Conservation (phyloP, 2,329 filamentous ascomycete species). For the Penicillium sp. region DNA sequence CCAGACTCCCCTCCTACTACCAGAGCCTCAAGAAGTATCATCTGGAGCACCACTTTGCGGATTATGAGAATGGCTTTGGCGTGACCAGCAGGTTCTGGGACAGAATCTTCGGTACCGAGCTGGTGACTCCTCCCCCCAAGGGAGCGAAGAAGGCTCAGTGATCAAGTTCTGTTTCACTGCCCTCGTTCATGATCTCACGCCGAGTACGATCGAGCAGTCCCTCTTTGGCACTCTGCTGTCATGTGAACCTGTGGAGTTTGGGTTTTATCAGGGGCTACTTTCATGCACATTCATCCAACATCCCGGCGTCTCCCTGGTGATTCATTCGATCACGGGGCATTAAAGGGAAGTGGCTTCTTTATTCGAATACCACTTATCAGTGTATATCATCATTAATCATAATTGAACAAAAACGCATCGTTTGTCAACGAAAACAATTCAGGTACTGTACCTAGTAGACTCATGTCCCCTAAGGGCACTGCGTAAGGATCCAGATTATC, state of each 20-base stretch:
- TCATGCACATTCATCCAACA: conserved; percentile 19
- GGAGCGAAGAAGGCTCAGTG: conserved; percentile 41
- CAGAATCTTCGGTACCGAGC: conserved; percentile 82
- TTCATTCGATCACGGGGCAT: neutral
- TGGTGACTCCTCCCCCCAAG: conserved; percentile 51
- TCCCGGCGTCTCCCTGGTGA: conserved; percentile 2
- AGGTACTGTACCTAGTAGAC: too few relatives aligned
- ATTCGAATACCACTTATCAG: conserved; percentile 23
- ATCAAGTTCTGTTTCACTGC: neutral
- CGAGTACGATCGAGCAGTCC: conserved; percentile 6
- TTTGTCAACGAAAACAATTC: too few relatives aligned
- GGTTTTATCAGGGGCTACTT: conserved; percentile 9
- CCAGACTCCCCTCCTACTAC: conserved; percentile 80
- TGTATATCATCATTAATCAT: conserved; percentile 25
- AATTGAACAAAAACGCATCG: conserved; percentile 11
- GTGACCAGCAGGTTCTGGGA: conserved; percentile 98
- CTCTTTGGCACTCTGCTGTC: neutral
- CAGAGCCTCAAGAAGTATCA: conserved; percentile 96
- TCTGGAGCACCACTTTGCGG: conserved; percentile 93
- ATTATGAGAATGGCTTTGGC: conserved; percentile 96
- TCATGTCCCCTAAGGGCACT: too few relatives aligned
- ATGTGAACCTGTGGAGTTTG: conserved; percentile 17
- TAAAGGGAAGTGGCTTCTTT: conserved; percentile 9
- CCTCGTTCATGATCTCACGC: conserved; percentile 20
- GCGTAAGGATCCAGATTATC: too few relatives aligned